phyloP scores from a whole-genome alignment of 2,329 filamentous ascomycete genomes.

The Apiospora pterosperma region DNA sequence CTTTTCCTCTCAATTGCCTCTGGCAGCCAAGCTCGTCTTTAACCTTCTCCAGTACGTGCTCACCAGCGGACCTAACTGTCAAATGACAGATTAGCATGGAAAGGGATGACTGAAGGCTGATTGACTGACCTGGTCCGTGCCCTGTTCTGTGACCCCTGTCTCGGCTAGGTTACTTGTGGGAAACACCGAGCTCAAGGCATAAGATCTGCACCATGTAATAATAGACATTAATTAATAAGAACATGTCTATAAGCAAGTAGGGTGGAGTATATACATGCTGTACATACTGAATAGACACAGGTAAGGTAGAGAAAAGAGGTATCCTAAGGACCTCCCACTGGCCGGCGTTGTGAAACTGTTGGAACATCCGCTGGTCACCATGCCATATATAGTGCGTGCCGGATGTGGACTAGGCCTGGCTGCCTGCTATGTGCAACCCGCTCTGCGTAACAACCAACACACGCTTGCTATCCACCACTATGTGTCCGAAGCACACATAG shows the following conservation, averaged over 20 bases:
- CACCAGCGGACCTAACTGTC: background rate
- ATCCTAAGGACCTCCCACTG: too few species aligned
- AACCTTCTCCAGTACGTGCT: background rate
- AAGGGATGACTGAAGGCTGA: background rate
- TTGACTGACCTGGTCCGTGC: background rate
- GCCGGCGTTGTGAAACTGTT: background rate
- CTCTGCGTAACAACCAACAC: background rate
- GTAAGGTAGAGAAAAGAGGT: background rate
- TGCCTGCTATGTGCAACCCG: background rate
- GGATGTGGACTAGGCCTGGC: background rate
- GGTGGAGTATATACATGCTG: background rate
- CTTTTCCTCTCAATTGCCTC: background rate
- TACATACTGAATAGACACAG: background rate
- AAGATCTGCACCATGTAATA: background rate
- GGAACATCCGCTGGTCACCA: background rate
- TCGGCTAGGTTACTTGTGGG: background rate
- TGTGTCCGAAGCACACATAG: background rate
- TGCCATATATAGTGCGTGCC: background rate
- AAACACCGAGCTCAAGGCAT: background rate
- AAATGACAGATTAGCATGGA: background rate
- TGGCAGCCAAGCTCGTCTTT: background rate
- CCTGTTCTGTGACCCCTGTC: background rate
- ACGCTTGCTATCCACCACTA: background rate
- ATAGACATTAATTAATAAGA: background rate
- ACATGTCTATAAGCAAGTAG: background rate